Conservation (phyloP, 306 rosid species). For the Canavalia ensiformis region DNA sequence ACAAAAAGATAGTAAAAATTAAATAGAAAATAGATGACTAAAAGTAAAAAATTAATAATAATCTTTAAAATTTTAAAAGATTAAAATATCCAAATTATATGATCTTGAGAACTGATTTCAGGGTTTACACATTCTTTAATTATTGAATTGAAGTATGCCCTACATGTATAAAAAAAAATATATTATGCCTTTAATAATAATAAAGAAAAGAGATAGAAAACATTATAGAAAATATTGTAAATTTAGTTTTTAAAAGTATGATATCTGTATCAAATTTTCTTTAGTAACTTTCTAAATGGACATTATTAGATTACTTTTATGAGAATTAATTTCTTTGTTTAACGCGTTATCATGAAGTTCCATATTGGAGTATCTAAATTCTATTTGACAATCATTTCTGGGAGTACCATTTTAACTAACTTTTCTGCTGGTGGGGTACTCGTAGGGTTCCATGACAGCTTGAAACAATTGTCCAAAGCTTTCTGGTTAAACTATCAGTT, state of each 20-base stretch:
- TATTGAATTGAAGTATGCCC: conserved; percentile 28
- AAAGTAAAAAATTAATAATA: no score
- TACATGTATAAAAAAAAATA: conserved; percentile 2
- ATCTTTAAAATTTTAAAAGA: no score
- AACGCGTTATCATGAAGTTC: conserved; percentile 11
- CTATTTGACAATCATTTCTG: conserved; percentile 16
- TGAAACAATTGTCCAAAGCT: conserved; percentile 28
- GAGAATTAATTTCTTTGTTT: neutral
- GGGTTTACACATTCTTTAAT: no score
- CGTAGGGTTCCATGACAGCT: conserved; percentile 10
- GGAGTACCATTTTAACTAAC: neutral
- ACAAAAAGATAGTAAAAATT: no score
- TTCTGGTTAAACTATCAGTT: conserved; percentile 49
- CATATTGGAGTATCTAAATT: neutral
- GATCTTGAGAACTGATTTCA: no score
- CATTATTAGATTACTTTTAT: neutral
- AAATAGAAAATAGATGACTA: no score
- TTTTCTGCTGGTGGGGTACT: conserved; percentile 39
- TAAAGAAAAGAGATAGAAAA: no score
- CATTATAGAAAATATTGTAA: no score
- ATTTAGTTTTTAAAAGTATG: no score
- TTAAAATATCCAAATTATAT: no score
- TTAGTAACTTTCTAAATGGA: neutral
- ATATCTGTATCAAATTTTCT: neutral
- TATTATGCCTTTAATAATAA: neutral